Percentiles rank a stretch among this genome's conserved stretches.
Evolutionary conservation across 2,329 filamentous ascomycete species (phyloP).

Genomic region (Fusarium brevicatenulatum): DNA sequence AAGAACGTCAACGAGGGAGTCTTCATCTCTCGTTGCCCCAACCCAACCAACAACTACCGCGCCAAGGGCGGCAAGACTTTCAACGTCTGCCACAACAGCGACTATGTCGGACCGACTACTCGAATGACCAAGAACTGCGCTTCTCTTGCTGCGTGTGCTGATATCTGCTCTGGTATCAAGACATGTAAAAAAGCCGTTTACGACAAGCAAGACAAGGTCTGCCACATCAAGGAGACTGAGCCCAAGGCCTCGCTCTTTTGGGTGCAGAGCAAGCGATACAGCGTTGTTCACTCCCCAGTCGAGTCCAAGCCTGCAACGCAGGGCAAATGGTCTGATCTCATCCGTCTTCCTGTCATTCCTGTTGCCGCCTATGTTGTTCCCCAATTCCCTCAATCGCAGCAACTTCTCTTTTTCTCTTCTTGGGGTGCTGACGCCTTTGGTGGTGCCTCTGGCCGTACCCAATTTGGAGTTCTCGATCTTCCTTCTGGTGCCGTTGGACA

Average conservation of each 20-base stretch:
- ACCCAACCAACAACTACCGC: constrained; percentile 14
- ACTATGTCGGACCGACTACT: constrained; percentile 11
- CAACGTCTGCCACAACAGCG: constrained; percentile 21
- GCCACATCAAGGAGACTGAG: constrained; percentile 29
- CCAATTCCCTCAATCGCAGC: constrained; percentile 17
- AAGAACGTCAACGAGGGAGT: constrained; percentile 22
- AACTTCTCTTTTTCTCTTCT: constrained; percentile 32
- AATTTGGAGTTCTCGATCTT: constrained; percentile 21
- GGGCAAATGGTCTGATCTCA: constrained; percentile 31
- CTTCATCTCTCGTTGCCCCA: constrained; percentile 25
- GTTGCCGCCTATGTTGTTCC: constrained; percentile 36
- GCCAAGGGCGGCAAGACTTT: constrained; percentile 9
- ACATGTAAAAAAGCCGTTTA: constrained; percentile 33
- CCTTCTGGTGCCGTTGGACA: constrained; percentile 14
- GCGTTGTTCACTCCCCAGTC: constrained; percentile 14
- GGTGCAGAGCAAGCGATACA: constrained; percentile 28
- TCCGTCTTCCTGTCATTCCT: constrained; percentile 27
- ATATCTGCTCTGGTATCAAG: constrained; percentile 21
- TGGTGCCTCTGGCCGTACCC: constrained; percentile 28
- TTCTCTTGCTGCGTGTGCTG: constrained; percentile 27
- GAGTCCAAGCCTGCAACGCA: not conserved
- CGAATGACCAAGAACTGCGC: constrained; percentile 14
- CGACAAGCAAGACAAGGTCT: constrained; percentile 34
- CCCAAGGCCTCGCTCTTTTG: constrained; percentile 26
- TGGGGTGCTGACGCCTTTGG: constrained; percentile 32